Base-by-base conservation (phyloP, 1,139 yeast species). In the Sugiyamaella novakii region DNA sequence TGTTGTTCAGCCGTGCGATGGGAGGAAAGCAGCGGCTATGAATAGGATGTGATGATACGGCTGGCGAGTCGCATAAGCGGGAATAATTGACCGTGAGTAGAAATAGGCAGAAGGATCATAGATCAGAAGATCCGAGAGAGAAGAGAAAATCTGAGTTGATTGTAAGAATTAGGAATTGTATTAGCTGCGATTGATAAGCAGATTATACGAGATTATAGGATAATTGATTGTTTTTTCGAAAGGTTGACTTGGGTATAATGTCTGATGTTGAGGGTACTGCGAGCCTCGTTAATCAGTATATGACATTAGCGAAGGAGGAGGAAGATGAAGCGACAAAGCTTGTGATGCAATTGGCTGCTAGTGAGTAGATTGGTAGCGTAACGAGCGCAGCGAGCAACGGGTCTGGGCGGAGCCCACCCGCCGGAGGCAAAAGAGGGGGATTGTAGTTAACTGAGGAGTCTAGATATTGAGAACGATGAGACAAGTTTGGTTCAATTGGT, bases 401-500 rank as follows among this genome's bases (percentile, higher is more conserved):
- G 8, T 22, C 25, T 8, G 25, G 25, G 25, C 25, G 8, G 25
- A 22, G 25, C 25, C 25, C 25, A 8, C 5, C 25, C 25, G 25
- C 8, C 25, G 8, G 25, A 22, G 8, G 8, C 25, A 22, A n/a
- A n/a, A n/a, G n/a, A n/a, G n/a, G n/a, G n/a, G n/a, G n/a, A n/a
- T n/a, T 22, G 5, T 14, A 31, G 4, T 15, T 31, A 31, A n/a
- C 35, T n/a, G 29, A 39, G 34, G 2, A 33, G 30, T 58, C 22
- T 53, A 70, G 59, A 61, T 25, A 63, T 78, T 47, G 65, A 68
- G 37, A 41, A 61, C 5, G 72, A 70, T 48, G 55, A 68, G 12
- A 55, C 74, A 7, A 73, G 78, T 28, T 69, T 85, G 18, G 66
- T 84, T 12, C 76, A 75, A 28, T 69, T 84, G 41, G 78, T 85